Evolutionary conservation across 179 eudicot genomes (phyloP), one percentile per base, ranked within the genome.

Genomic region (Beta lomatogona): DNA sequence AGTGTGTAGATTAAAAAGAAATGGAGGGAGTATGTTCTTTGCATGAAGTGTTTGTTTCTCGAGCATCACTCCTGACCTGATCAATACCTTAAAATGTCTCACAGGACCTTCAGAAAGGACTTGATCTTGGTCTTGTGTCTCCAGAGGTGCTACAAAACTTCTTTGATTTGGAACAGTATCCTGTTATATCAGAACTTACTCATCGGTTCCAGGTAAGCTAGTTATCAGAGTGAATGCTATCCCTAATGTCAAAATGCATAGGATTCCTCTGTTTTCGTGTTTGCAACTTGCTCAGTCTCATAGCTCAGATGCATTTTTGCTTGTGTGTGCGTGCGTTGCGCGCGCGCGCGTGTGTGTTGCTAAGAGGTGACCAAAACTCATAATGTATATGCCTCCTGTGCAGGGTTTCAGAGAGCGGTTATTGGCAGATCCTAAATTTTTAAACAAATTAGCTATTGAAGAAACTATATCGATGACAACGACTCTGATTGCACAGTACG

Each of bases 351-450:
- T 5, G 48, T 13, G 71, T 48, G 4, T 4, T 36, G 48, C 18
- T 46, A 9, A 45, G 19, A 74, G 58, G 55, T 80, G 60, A 76
- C 66, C 46, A 52, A 25, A 75, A 74, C 77, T 84, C 50, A 79
- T 81, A 70, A 46, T 60, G 31, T 50, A 36, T 14, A 22, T 77
- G 41, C 15, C 63, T 63, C 80, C 75, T 50, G 53, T 83, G 86
- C 94, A 95, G 99, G 99, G 99, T 82, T 94, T 95, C 83, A 87
- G 99, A 82, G 99, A 95, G 81, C 91, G 99, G 81, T 82, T 95
- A 60, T 81, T 95, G 84, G 99, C 99, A 58, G 99, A 95, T 90
- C 99, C 97, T 55, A 90, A 95, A 71, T 92, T 95, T 82, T 82
- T 95, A 73, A 86, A 94, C 58, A 89, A 93, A 88, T 84, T 94